phyloP scores from a whole-genome alignment of 2,329 filamentous ascomycete genomes.

The Penicillium sp. region DNA sequence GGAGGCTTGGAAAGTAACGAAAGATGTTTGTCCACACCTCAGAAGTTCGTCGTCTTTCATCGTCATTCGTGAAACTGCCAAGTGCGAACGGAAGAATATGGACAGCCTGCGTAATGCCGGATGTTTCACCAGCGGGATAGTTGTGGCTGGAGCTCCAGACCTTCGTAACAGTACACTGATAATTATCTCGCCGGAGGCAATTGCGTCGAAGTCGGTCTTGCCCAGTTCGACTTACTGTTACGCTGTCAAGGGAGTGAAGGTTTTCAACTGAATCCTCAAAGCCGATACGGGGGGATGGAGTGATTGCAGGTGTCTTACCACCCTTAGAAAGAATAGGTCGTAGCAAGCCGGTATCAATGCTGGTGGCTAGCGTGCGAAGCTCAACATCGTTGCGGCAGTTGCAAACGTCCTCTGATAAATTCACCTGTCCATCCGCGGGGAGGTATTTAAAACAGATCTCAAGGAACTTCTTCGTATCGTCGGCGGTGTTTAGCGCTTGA shows the following conservation, averaged over 20 bases:
- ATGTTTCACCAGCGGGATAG: background rate
- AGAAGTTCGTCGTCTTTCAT: background rate
- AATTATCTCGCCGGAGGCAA: background rate
- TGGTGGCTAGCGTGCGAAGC: constrained; percentile 1
- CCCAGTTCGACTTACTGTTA: background rate
- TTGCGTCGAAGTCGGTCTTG: background rate
- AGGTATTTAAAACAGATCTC: constrained; percentile 1
- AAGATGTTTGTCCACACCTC: background rate
- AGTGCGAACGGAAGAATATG: constrained; percentile 4
- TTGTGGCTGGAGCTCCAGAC: background rate
- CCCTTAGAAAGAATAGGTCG: background rate
- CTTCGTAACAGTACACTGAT: background rate
- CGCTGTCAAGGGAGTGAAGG: background rate
- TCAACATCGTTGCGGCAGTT: background rate
- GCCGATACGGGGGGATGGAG: background rate
- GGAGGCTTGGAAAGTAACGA: constrained; percentile 1
- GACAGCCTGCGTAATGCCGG: background rate
- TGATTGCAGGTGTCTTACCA: background rate
- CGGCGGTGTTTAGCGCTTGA: background rate
- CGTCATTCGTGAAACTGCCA: background rate
- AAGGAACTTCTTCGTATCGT: constrained; percentile 3
- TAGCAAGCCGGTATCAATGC: constrained; percentile 1
- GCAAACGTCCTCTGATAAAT: constrained; percentile 3
- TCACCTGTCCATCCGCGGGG: background rate
- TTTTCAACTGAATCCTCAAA: background rate